A percentile compares a stretch with the other conserved stretches of the same genome.
Conservation (phyloP, 2,329 filamentous ascomycete genomes). For the Trichoderma gracile region DNA sequence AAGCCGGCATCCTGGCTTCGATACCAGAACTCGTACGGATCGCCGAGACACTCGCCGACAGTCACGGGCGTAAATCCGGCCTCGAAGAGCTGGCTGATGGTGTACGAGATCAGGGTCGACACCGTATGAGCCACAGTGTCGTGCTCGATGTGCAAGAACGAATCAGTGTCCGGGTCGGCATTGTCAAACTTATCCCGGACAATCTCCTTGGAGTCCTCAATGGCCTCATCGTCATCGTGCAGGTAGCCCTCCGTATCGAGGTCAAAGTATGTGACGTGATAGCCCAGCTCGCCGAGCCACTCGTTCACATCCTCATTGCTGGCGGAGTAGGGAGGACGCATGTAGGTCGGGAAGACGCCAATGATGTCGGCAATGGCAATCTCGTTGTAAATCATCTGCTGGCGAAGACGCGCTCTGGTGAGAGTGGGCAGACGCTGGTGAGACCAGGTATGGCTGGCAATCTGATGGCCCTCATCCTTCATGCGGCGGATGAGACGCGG, state of each 20-base stretch:
- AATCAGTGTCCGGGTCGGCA: constrained; percentile 30
- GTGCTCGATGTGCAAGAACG: constrained; percentile 56
- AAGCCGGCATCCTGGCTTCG: constrained; percentile 24
- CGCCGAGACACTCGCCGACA: constrained; percentile 54
- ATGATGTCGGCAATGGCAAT: constrained; percentile 45
- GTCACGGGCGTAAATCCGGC: constrained; percentile 51
- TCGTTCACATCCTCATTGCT: constrained; percentile 44
- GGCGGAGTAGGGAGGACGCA: constrained; percentile 51
- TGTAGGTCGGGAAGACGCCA: constrained; percentile 46
- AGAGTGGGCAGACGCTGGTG: constrained; percentile 47
- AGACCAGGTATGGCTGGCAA: constrained; percentile 56
- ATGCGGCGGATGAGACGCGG: constrained; percentile 46
- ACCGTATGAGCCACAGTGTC: constrained; percentile 51
- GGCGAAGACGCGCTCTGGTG: constrained; percentile 37
- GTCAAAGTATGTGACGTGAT: constrained; percentile 61
- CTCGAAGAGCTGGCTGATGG: constrained; percentile 43
- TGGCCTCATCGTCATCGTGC: constrained; percentile 50
- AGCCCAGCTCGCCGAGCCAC: constrained; percentile 49
- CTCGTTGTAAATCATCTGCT: constrained; percentile 48
- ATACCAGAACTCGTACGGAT: constrained; percentile 57
- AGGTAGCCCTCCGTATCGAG: constrained; percentile 63
- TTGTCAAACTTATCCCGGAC: constrained; percentile 43
- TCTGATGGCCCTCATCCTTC: constrained; percentile 57
- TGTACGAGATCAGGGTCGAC: constrained; percentile 46
- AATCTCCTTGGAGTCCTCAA: constrained; percentile 47